These are phyloP conservation scores for Pichia sp. DNA, from an alignment of 1,139 yeast species.

Conservation along the genomic window DNA sequence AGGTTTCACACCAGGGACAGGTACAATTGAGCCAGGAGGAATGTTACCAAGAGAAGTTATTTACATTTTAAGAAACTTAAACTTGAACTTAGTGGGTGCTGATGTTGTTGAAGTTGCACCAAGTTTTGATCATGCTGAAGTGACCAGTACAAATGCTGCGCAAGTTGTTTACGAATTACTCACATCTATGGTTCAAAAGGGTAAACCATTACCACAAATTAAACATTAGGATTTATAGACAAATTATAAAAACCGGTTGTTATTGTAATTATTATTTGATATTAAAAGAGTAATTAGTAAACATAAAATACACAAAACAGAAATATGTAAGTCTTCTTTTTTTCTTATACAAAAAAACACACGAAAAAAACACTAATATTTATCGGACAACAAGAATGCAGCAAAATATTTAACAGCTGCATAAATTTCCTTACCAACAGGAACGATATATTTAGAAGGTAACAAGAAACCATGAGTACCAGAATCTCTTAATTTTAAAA, in stretches of 20 bases:
- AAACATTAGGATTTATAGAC: background rate
- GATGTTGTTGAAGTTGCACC: slow-evolving; percentile 81
- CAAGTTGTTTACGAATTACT: slow-evolving; percentile 70
- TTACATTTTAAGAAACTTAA: slow-evolving; percentile 57
- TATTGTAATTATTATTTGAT: background rate
- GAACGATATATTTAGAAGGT: slow-evolving; percentile 67
- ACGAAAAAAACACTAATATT: background rate
- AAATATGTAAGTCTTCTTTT: background rate
- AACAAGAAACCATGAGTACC: slow-evolving; percentile 83
- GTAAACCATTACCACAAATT: slow-evolving; percentile 23
- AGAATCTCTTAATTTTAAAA: slow-evolving; percentile 75
- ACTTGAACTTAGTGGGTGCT: slow-evolving; percentile 69
- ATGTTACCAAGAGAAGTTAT: slow-evolving; percentile 76
- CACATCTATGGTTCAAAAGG: slow-evolving; percentile 72
- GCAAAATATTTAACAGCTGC: slow-evolving; percentile 71
- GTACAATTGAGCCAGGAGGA: slow-evolving; percentile 84
- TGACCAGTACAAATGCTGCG: slow-evolving; percentile 75
- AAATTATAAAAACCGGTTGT: no score
- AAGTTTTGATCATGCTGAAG: slow-evolving; percentile 67
- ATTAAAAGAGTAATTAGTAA: background rate
- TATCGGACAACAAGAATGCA: slow-evolving; percentile 47
- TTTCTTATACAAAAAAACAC: background rate
- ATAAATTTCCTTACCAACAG: slow-evolving; percentile 76
- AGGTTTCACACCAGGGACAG: slow-evolving; percentile 79
- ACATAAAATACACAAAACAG: background rate